These are phyloP conservation scores for Pholiota molesta DNA, from an alignment of 768 basidiomycete genomes.

Conservation along the genomic window DNA sequence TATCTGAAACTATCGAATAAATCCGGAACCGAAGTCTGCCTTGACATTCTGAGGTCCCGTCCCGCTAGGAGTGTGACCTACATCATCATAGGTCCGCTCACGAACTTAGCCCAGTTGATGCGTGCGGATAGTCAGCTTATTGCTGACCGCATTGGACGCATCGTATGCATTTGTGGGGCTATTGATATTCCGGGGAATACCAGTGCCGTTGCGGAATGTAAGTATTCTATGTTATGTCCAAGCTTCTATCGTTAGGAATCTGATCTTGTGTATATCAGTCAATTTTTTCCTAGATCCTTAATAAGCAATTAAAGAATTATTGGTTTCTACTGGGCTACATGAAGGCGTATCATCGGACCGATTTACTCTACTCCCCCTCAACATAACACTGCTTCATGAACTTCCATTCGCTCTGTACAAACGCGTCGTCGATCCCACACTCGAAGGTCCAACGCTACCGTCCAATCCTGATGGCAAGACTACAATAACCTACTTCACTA, in stretches of 20 bases:
- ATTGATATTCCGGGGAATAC: constrained; percentile 91
- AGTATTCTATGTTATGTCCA: constrained; percentile 25
- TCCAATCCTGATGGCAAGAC: constrained; percentile 51
- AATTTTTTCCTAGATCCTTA: constrained; percentile 89
- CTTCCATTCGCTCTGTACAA: constrained; percentile 72
- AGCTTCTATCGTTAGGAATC: not conserved
- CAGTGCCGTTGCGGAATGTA: constrained; percentile 82
- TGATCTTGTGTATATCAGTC: constrained; percentile 46
- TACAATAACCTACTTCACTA: constrained; percentile 76
- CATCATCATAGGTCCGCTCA: constrained; percentile 75
- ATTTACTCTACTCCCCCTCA: constrained; percentile 73
- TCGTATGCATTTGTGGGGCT: constrained; percentile 93
- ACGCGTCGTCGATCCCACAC: constrained; percentile 58
- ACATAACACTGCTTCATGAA: constrained; percentile 81
- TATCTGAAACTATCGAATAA: constrained; percentile 51
- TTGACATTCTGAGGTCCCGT: constrained; percentile 54
- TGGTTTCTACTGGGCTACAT: constrained; percentile 43
- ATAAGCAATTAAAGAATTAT: constrained; percentile 73
- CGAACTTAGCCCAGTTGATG: constrained; percentile 75
- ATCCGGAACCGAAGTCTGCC: constrained; percentile 55
- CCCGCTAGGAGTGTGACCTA: constrained; percentile 66
- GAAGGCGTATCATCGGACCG: constrained; percentile 63
- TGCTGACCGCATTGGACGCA: constrained; percentile 60
- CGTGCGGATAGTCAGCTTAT: constrained; percentile 56
- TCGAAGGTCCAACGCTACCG: constrained; percentile 50